Evolutionary conservation across 768 basidiomycete genomes (phyloP), one percentile per base, ranked within the genome.

Genomic region (Scleroderma bovista): DNA sequence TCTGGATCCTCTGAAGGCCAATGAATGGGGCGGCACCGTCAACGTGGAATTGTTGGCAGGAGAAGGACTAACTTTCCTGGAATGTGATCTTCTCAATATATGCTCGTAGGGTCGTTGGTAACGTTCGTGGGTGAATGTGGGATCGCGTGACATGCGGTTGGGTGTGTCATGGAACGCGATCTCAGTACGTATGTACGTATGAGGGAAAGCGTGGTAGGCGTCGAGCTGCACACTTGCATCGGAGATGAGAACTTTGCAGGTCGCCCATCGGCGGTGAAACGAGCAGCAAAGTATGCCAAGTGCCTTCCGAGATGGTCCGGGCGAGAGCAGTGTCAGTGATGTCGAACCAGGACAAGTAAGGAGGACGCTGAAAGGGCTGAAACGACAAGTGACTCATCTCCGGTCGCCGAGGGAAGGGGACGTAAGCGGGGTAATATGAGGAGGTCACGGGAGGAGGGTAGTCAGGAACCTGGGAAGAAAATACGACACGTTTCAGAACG

Each of bases 381-480:
- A 43, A 43, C 23, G 34, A 47, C 8, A 51, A 26, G 23, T 26
- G 48, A 29, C 23, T 37, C 33, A 43, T n/a, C 12, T 48, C 42
- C 46, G 42, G 19, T 8, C 26, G 39, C 46, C 51, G 51, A 47
- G 51, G 51, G 36, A 24, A 37, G 23, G n/a, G 34, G 43, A 37
- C 10, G 16, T 17, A 37, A 7, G 16, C 32, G 10, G 46, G 17
- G 45, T 13, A 15, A 33, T 20, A 29, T 40, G 24, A 32, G 40
- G 15, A 16, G 11, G 20, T 40, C 17, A 33, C 17, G 37, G 29
- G 37, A 51, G 32, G 16, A 19, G 24, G 33, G n/a, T n/a, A 32
- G 34, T 17, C 39, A 45, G 33, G 29, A 19, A 32, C 26, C 17
- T 20, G 26, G 17, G 39, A 40, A 20, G 22, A 50, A 16, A 26